Evolutionary conservation across 495 filamentous ascomycete genomes (phyloP).

Genomic region (Penicillium atrosanguineum): DNA sequence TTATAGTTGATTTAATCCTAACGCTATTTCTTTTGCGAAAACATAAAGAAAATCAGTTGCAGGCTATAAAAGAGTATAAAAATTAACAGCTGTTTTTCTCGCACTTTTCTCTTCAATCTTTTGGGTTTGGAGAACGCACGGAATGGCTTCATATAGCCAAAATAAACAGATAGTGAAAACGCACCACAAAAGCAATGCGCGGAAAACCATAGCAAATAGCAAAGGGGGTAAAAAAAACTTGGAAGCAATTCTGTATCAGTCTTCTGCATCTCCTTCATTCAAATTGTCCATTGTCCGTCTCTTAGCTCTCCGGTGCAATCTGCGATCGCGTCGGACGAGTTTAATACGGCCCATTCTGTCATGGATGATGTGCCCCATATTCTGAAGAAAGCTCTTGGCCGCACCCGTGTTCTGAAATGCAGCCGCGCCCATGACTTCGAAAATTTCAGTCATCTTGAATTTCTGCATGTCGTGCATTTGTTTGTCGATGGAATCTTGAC

Average conservation of each 20-base stretch:
- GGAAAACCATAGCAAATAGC: neutral
- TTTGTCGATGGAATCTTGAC: slow-evolving; percentile 41
- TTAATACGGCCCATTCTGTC: neutral
- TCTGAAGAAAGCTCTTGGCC: neutral
- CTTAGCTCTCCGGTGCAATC: too few species aligned
- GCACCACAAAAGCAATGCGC: neutral
- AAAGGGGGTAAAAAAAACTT: neutral
- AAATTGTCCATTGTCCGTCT: too few species aligned
- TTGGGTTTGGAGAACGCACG: neutral
- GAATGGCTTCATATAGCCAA: too few species aligned
- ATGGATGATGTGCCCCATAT: neutral
- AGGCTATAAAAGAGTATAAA: too few species aligned
- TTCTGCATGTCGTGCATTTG: slow-evolving; percentile 41
- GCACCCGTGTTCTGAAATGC: neutral
- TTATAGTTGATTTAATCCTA: too few species aligned
- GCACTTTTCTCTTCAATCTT: neutral
- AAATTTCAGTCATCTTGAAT: neutral
- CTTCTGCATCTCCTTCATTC: neutral
- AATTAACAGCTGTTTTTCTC: neutral
- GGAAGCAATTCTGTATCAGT: neutral
- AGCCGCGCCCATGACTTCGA: neutral
- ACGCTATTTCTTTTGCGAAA: too few species aligned
- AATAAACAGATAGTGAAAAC: neutral
- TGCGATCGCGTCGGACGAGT: neutral
- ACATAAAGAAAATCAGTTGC: too few species aligned